Evolutionary conservation across 163 green algal genomes (phyloP).

Genomic region (Chlorella variabilis): DNA sequence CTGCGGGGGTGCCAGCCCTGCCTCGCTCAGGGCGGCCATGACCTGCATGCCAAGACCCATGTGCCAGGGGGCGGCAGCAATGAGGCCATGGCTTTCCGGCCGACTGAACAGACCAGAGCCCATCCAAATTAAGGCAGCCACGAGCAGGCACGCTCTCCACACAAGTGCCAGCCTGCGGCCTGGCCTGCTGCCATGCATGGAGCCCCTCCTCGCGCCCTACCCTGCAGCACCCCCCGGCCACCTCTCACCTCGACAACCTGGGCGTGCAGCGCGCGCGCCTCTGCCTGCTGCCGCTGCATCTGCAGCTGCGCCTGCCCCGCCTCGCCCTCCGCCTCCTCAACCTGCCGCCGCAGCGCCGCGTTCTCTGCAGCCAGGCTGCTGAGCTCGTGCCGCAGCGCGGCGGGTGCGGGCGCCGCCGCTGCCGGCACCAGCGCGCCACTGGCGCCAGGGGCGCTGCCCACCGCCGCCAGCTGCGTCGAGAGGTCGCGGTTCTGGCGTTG

Average conservation of each 20-base stretch:
- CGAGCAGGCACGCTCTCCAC: too few species aligned
- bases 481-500: slow-evolving; percentile 38
- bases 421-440: background rate
- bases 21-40: slow-evolving; percentile 7
- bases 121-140: too few species aligned
- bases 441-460: too few species aligned
- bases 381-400: slow-evolving; percentile 1
- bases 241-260: slow-evolving; percentile 30
- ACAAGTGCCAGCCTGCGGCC: too few species aligned
- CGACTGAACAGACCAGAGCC: too few species aligned
- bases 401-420: background rate
- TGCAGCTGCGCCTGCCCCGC: slow-evolving; percentile 10
- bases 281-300: slow-evolving; percentile 26
- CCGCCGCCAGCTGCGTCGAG: background rate
- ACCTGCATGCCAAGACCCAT: slow-evolving; percentile 6
- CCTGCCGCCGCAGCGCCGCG: slow-evolving; percentile 20
- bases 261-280: slow-evolving; percentile 9
- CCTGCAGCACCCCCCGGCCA: background rate
- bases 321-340: slow-evolving; percentile 19
- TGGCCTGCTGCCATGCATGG: too few species aligned
- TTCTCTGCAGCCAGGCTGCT: slow-evolving; percentile 25
- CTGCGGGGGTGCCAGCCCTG: background rate
- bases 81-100: too few species aligned
- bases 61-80: too few species aligned
- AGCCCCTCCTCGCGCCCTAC: background rate